Percentiles rank a stretch among this genome's conserved stretches.
Evolutionary conservation across 2,329 filamentous ascomycete genomes (phyloP).

Genomic region (Hortaea sp.): DNA sequence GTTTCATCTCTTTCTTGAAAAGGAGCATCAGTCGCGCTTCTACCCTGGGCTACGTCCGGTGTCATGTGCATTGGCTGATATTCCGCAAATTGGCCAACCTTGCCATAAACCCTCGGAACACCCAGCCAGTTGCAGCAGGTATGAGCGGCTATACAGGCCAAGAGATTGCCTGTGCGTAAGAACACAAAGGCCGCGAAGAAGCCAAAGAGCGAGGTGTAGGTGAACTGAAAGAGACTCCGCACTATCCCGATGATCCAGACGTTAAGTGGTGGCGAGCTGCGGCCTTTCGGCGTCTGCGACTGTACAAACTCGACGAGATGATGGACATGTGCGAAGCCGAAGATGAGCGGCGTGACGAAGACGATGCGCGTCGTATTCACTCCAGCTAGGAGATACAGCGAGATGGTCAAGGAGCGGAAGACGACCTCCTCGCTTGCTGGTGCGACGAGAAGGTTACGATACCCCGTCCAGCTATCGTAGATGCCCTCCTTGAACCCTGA

Average conservation of each 20-base stretch:
- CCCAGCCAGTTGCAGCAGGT: conserved; percentile 90
- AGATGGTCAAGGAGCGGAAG: conserved; percentile 79
- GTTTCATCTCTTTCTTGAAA: conserved; percentile 8
- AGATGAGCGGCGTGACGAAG: conserved; percentile 77
- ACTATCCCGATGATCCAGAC: conserved; percentile 37
- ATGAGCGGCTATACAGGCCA: conserved; percentile 67
- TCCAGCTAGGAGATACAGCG: conserved; percentile 66
- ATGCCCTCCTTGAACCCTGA: conserved; percentile 46
- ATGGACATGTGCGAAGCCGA: conserved; percentile 86
- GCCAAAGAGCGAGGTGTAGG: conserved; percentile 86
- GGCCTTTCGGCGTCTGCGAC: conserved; percentile 52
- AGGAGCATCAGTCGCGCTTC: conserved; percentile 12
- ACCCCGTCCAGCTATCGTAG: conserved; percentile 66
- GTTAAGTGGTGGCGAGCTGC: conserved; percentile 7
- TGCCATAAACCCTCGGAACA: conserved; percentile 75
- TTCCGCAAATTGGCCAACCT: conserved; percentile 47
- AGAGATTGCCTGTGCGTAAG: conserved; percentile 71
- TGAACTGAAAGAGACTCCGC: conserved; percentile 72
- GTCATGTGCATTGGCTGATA: conserved; percentile 12
- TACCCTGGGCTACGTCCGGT: conserved; percentile 21
- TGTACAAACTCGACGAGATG: conserved; percentile 92
- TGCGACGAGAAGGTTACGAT: conserved; percentile 80
- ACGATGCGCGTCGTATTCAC: conserved; percentile 49
- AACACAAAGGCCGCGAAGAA: conserved; percentile 87
- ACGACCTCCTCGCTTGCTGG: conserved; percentile 84